Evolutionary conservation across 148 eudicot species (phyloP).

Genomic region (Diospyros kaki): DNA sequence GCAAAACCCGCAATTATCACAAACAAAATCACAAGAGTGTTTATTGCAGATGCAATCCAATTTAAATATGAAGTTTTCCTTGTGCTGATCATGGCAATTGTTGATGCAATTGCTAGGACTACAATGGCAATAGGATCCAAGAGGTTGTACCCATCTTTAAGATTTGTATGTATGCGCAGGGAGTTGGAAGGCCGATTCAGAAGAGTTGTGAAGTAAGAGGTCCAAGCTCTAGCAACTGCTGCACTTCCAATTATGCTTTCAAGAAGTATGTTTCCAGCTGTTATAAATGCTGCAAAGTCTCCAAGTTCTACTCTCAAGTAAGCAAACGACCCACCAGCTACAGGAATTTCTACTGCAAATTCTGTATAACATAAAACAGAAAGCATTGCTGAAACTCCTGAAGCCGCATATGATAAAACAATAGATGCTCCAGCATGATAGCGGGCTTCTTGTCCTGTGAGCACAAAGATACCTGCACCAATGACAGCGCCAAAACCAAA

Average conservation of each 20-base stretch:
- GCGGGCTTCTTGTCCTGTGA: conserved; percentile 74
- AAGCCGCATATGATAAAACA: conserved; percentile 53
- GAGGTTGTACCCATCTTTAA: conserved; percentile 40
- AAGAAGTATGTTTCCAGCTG: conserved; percentile 63
- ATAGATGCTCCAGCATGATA: conserved; percentile 63
- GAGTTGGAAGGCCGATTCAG: conserved; percentile 44
- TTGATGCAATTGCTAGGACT: conserved; percentile 24
- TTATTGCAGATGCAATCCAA: conserved; percentile 52
- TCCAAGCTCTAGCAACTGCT: conserved; percentile 68
- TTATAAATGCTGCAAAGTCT: conserved; percentile 60
- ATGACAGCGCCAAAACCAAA: conserved; percentile 74
- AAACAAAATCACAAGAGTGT: conserved; percentile 39
- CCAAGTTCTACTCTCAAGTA: conserved; percentile 71
- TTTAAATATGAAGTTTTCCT: conserved; percentile 48
- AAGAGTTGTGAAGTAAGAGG: conserved; percentile 64
- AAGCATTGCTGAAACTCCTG: conserved; percentile 75
- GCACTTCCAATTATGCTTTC: conserved; percentile 58
- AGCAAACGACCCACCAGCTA: conserved; percentile 77
- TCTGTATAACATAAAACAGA: conserved; percentile 85
- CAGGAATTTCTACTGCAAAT: conserved; percentile 76
- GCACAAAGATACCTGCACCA: conserved; percentile 79
- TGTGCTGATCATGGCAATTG: conserved; percentile 45
- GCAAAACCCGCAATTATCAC: conserved; percentile 59
- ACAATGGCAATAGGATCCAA: conserved; percentile 66
- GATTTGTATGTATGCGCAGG: conserved; percentile 38